A percentile compares a stretch with the other conserved stretches of the same genome.
phyloP scores from a whole-genome alignment of 2,329 filamentous ascomycete species.

The Fusarium sp. region DNA sequence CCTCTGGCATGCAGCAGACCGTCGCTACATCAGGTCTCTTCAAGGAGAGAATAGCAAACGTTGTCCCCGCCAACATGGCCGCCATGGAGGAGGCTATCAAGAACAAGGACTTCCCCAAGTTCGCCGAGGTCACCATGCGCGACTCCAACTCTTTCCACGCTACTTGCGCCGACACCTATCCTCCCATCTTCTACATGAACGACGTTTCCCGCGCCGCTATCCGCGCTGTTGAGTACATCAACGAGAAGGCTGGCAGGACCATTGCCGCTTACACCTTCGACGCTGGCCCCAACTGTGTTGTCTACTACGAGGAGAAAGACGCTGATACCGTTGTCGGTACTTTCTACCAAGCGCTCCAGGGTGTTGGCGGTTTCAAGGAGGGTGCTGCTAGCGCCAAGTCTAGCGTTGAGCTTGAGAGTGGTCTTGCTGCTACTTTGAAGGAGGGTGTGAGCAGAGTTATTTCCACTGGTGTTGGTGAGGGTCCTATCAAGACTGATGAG shows the following conservation, averaged over 20 bases:
- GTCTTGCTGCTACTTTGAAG: conserved; percentile 71
- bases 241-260: conserved; percentile 77
- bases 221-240: conserved; percentile 87
- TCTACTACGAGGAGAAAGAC: conserved; percentile 91
- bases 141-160: conserved; percentile 98
- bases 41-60: conserved; percentile 72
- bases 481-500: conserved; percentile 81
- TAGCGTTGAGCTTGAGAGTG: conserved; percentile 68
- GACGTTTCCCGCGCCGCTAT: conserved; percentile 90
- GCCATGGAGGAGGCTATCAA: conserved; percentile 84
- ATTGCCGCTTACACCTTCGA: conserved; percentile 97
- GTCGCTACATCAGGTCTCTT: conserved; percentile 92
- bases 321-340: conserved; percentile 76
- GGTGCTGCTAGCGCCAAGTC: conserved; percentile 62
- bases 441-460: conserved; percentile 89
- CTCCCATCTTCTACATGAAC: conserved; percentile 99
- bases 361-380: conserved; percentile 76
- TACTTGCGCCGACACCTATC: conserved; percentile 91
- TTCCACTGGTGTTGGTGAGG: conserved; percentile 88
- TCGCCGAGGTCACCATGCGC: conserved; percentile 92
- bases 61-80: conserved; percentile 85
- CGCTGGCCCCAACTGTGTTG: conserved; percentile 93
- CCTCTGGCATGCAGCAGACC: conserved; percentile 96
- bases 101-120: conserved; percentile 81
- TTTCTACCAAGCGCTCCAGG: conserved; percentile 72